These are phyloP conservation scores for Colletotrichum lini DNA, from an alignment of 2,329 filamentous ascomycete genomes.

Conservation along the genomic window DNA sequence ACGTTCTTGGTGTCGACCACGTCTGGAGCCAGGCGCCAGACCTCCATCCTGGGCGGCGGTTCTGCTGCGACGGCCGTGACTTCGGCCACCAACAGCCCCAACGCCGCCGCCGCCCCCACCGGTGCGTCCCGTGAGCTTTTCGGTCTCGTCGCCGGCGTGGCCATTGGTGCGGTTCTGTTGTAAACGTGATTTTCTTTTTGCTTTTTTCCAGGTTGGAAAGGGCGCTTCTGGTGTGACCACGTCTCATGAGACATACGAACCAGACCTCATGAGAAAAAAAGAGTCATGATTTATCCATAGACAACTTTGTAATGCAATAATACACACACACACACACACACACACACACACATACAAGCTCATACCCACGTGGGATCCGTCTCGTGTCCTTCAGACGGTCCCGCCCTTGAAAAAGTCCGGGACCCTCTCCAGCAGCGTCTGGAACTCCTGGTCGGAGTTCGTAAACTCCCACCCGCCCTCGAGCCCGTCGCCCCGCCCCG, in stretches of 20 bases:
- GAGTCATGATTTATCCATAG: neutral
- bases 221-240: too few relatives aligned
- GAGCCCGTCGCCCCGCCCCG: slow-evolving; percentile 37
- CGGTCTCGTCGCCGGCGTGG: slow-evolving; percentile 11
- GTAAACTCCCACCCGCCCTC: slow-evolving; percentile 43
- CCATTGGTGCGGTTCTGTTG: slow-evolving; percentile 24
- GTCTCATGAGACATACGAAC: neutral
- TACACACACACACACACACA: too few relatives aligned
- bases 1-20: neutral
- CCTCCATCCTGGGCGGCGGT: neutral
- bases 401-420: slow-evolving; percentile 43
- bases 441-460: slow-evolving; percentile 48
- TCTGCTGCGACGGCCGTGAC: slow-evolving; percentile 9
- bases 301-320: slow-evolving; percentile 13
- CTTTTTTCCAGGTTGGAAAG: too few relatives aligned
- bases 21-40: slow-evolving; percentile 1
- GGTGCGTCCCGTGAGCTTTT: slow-evolving; percentile 17
- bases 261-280: neutral
- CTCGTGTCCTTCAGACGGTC: neutral
- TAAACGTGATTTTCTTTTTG: neutral
- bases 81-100: neutral
- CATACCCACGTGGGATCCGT: neutral
- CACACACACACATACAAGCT: too few relatives aligned
- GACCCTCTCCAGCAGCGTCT: slow-evolving; percentile 45
- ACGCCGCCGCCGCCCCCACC: slow-evolving; percentile 10